Evolutionary conservation across 192 early-diverging fungal species (phyloP).

Genomic region (Kickxella alabastrina): DNA sequence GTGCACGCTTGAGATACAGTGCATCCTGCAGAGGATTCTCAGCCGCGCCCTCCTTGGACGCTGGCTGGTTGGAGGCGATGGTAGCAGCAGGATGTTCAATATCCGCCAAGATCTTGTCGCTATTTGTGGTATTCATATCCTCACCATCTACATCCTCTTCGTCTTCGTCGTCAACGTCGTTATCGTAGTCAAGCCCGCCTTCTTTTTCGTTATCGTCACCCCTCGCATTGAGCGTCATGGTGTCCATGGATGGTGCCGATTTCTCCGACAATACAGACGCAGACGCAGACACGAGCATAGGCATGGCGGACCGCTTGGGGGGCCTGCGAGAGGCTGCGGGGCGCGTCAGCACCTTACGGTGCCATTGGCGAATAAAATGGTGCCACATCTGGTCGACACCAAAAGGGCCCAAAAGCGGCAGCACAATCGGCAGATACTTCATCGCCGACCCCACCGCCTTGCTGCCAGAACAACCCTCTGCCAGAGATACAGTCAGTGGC

Average conservation of each 20-base stretch:
- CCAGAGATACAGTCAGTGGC: constrained; percentile 35
- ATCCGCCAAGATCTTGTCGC: neutral
- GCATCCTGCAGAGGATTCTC: constrained; percentile 8
- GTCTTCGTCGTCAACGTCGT: neutral
- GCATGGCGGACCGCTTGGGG: neutral
- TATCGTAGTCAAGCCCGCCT: neutral
- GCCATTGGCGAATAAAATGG: constrained; percentile 43
- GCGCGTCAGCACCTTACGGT: constrained; percentile 20
- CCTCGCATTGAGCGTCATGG: neutral
- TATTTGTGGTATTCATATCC: neutral
- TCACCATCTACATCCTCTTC: neutral
- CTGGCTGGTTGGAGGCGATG: too few species aligned
- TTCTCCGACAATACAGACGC: neutral
- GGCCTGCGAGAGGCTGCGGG: constrained; percentile 7
- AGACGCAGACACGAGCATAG: neutral
- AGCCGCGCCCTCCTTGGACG: neutral
- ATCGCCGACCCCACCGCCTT: constrained; percentile 47
- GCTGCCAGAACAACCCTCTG: constrained; percentile 26
- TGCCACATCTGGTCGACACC: constrained; percentile 71
- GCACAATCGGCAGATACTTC: constrained; percentile 30
- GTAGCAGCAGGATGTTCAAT: neutral
- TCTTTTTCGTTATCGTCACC: neutral
- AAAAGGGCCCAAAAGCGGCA: constrained; percentile 71
- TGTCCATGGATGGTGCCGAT: neutral
- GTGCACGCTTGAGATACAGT: constrained; percentile 8